Evolutionary conservation across 345 rosid genomes (phyloP), one percentile per base, ranked within the genome.

Genomic region (Hibiscus mutabilis): DNA sequence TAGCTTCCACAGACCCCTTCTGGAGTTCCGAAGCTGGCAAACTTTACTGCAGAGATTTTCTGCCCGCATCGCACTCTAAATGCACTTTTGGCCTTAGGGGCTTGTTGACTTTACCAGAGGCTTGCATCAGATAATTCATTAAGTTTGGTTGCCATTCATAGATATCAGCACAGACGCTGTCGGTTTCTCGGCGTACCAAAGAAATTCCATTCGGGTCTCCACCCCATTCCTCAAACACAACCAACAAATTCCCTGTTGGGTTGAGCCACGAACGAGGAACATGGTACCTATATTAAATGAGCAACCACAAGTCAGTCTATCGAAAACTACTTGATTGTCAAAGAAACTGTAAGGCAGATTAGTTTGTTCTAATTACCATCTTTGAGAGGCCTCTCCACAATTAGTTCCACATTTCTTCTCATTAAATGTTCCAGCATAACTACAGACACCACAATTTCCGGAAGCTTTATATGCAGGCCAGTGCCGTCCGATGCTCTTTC

Each of bases 221-320:
- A 52, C 99, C 99, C 94, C 90, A 92, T 84, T 95, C 99, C 79
- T 95, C 99, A 70, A 92, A 92, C 73, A 92, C 96, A 74, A 95
- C 98, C 80, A 95, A 68, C 76, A 95, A 79, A 81, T 95, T 95
- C 65, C 91, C 97, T 1, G 78, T 83, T 52, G 99, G 97, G 62
- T 86, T 84, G 61, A 95, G 91, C 99, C 99, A 95, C 0, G 97
- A 90, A 49, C 77, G 86, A 65, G 99, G 99, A 47, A 92, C 86
- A 29, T 92, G 99, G 67, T 95, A 95, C 97, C 98, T 93, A 75
- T 16, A 73, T 71, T 71, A 21, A 75, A 69, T 51, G 51, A 51
- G 69, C 0, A 25, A 19, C 44, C 42, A 69, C 42, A 21, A 60
- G 40, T 76, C 40, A 60, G 37, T 76, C 14, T 14, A 47, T 66